A percentile compares a stretch with the other conserved stretches of the same genome.
phyloP scores from a whole-genome alignment of 768 basidiomycete genomes.

The Agrocybe pediades region DNA sequence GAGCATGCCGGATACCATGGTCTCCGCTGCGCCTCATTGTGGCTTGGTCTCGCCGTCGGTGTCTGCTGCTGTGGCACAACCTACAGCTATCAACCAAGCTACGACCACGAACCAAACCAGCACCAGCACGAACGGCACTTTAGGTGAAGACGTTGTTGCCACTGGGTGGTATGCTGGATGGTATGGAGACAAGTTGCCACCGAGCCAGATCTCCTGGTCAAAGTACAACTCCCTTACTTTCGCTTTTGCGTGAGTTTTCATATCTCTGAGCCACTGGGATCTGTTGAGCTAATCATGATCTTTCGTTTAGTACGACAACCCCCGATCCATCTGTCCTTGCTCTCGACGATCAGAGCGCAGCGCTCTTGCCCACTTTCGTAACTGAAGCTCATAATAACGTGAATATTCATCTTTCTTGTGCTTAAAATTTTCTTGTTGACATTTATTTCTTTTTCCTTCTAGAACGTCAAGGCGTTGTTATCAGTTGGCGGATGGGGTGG shows the following conservation, averaged over 20 bases:
- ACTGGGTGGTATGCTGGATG: constrained; percentile 62
- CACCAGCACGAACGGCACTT: constrained; percentile 7
- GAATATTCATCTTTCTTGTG: constrained; percentile 9
- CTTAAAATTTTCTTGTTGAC: neutral
- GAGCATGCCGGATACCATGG: neutral
- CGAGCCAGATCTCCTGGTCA: constrained; percentile 49
- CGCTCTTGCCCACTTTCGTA: constrained; percentile 58
- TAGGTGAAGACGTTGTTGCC: constrained; percentile 38
- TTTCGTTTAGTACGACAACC: constrained; percentile 33
- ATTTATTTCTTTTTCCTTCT: neutral
- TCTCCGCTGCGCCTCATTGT: constrained; percentile 20
- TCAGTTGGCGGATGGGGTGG: constrained; percentile 78
- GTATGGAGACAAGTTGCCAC: constrained; percentile 41
- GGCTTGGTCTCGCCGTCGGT: constrained; percentile 31
- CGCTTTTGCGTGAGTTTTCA: constrained; percentile 45
- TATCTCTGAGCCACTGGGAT: neutral
- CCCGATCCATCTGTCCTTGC: constrained; percentile 32
- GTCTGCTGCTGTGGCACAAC: constrained; percentile 5
- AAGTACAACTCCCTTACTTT: constrained; percentile 53
- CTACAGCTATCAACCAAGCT: too few species aligned
- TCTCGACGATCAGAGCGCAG: constrained; percentile 43
- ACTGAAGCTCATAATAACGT: constrained; percentile 43
- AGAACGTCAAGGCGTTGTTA: constrained; percentile 59
- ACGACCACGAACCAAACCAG: too few species aligned
- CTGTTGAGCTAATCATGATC: constrained; percentile 1